These are phyloP conservation scores for Phyllostachys edulis DNA, from an alignment of 176 grass and related monocot genomes.

Conservation along the genomic window DNA sequence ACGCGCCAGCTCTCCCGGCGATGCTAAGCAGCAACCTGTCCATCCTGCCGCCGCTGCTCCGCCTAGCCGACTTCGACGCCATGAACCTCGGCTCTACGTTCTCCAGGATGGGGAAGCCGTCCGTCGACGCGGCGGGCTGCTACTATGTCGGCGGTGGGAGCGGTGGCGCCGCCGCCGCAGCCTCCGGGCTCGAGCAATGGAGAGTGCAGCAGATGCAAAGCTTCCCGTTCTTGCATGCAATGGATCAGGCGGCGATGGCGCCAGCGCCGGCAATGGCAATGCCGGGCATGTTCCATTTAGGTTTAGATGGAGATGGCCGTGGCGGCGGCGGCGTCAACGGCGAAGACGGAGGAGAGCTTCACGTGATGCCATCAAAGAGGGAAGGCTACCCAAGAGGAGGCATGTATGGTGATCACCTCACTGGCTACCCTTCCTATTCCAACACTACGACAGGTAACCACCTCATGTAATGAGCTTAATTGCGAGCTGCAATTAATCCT, in stretches of 20 bases:
- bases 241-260: conserved; percentile 34
- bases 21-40: conserved; percentile 38
- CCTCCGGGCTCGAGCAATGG: conserved; percentile 47
- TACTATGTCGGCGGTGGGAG: conserved; percentile 7
- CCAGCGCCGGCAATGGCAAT: conserved; percentile 36
- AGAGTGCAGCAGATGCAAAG: conserved; percentile 55
- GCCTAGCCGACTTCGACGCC: conserved; percentile 57
- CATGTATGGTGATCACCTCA: conserved; percentile 43
- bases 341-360: conserved; percentile 30
- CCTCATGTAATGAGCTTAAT: conserved; percentile 42
- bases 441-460: conserved; percentile 54
- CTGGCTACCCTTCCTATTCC: conserved; percentile 45
- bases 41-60: conserved; percentile 55
- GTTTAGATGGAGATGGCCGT: conserved; percentile 4
- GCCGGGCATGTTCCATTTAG: conserved; percentile 44
- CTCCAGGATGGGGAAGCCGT: conserved; percentile 34
- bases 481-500: neutral
- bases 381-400: conserved; percentile 35
- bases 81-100: conserved; percentile 54
- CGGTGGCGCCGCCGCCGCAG: neutral
- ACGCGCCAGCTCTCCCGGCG: neutral
- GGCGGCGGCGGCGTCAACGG: neutral
- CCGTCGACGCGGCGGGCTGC: conserved; percentile 1
- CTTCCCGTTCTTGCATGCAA: conserved; percentile 61
- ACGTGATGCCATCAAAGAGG: conserved; percentile 39